A percentile compares a stretch with the other conserved stretches of the same genome.
Conservation (phyloP, 2,329 filamentous ascomycete species). For the Triangularia verruculosa region DNA sequence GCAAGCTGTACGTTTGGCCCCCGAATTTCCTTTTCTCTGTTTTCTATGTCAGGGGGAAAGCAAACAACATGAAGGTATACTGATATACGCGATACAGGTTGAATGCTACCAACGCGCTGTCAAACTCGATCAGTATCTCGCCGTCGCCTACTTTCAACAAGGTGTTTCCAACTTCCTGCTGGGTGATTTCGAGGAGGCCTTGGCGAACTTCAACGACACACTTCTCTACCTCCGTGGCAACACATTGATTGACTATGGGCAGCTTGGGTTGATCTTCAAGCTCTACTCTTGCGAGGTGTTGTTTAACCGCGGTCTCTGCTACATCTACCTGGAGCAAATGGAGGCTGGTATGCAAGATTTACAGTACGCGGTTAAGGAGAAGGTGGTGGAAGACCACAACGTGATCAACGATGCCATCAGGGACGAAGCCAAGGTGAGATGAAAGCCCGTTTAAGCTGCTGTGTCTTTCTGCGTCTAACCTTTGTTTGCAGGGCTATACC, state of each 20-base stretch:
- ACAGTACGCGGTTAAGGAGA: conserved; percentile 87
- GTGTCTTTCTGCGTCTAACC: neutral
- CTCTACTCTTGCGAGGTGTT: conserved; percentile 96
- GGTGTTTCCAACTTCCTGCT: conserved; percentile 97
- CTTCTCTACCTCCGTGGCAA: conserved; percentile 92
- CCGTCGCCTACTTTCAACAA: conserved; percentile 97
- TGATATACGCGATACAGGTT: conserved; percentile 55
- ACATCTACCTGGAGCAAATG: conserved; percentile 92
- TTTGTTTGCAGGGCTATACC: conserved; percentile 72
- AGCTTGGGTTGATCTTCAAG: conserved; percentile 92
- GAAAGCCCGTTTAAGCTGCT: neutral
- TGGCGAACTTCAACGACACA: conserved; percentile 98
- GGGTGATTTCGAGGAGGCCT: conserved; percentile 93
- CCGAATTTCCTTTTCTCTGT: neutral
- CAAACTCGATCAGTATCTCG: conserved; percentile 87
- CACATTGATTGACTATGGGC: conserved; percentile 96
- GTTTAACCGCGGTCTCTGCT: conserved; percentile 95
- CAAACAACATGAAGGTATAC: neutral
- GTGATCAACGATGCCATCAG: conserved; percentile 96
- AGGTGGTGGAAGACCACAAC: conserved; percentile 92
- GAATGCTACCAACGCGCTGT: conserved; percentile 93
- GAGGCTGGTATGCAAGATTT: conserved; percentile 90
- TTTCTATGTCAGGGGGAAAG: neutral
- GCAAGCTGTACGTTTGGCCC: conserved; percentile 70
- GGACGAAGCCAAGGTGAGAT: conserved; percentile 80